Evolutionary conservation across 2,329 filamentous ascomycete species (phyloP), one percentile per base, ranked within the genome.

Genomic region (Parastagonospora avenae): DNA sequence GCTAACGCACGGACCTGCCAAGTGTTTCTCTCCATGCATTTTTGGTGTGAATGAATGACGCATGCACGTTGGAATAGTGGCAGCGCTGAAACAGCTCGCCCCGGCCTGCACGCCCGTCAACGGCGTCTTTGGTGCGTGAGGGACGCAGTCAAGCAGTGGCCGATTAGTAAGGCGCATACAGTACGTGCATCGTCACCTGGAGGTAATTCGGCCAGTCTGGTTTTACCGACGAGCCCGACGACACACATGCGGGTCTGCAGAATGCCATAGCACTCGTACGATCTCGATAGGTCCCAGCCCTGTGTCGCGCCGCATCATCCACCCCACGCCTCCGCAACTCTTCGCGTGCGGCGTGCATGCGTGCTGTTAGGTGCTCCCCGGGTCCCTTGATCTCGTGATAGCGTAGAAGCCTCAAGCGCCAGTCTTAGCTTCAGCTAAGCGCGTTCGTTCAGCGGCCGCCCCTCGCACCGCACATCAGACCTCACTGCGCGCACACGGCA

Each of bases 241-340:
- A 15, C n/a, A 41, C 30, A 35, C 42, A 46, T 46, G 48, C 37
- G 5, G 24, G 19, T 45, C 42, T 42, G 31, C 37, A 42, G 35
- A 46, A 42, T 46, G 30, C 48, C 48, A 51, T 51, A 30, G 31
- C 19, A 14, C 31, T 24, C 2, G 9, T 9, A 10, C 9, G 16
- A 42, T 33, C 33, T 12, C 41, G n/a, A 42, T 42, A 31, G 8
- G 41, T 33, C 30, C 33, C 33, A 15, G 29, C 41, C 24, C 33
- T 31, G n/a, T 42, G 14, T 42, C n/a, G 35, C 48, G 19, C 19
- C 38, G n/a, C 42, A 27, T 32, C 32, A 16, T 8, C n/a, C n/a
- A 16, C 33, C 33, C 33, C 19, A 24, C 19, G 16, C 33, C 33
- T 16, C 33, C n/a, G 33, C 33, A 15, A 16, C 11, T 29, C 29